These are phyloP conservation scores for Sclerospora graminicola DNA, from an alignment of 352 stramenopile species.

Conservation along the genomic window DNA sequence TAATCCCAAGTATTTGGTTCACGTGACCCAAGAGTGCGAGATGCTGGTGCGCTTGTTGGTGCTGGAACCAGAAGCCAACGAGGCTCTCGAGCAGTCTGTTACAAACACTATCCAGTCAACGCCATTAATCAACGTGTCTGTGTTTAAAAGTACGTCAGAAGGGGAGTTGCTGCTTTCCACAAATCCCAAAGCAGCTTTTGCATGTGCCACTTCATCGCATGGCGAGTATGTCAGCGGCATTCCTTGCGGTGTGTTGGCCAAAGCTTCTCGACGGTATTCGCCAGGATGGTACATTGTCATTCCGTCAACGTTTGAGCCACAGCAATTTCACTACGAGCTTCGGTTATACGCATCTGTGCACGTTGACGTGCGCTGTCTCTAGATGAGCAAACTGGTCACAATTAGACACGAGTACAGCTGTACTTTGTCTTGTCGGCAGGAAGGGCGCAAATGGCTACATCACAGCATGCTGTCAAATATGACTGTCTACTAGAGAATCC, in stretches of 20 bases:
- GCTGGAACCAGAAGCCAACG: slow-evolving; percentile 8
- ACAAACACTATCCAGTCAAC: slow-evolving; percentile 1
- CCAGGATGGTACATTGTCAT: slow-evolving; percentile 61
- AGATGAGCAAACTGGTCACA: slow-evolving; percentile 1
- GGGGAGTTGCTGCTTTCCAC: slow-evolving; percentile 51
- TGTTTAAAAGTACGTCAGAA: slow-evolving; percentile 52
- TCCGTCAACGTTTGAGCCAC: slow-evolving; percentile 68
- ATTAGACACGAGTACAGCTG: not conserved
- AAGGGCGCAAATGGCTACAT: not conserved
- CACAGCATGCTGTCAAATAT: too few species aligned
- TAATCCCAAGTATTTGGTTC: slow-evolving; percentile 70
- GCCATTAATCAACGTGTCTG: slow-evolving; percentile 61
- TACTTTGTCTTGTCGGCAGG: not conserved
- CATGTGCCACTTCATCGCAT: slow-evolving; percentile 35
- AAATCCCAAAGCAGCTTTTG: slow-evolving; percentile 43
- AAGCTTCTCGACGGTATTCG: slow-evolving; percentile 19
- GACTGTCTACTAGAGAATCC: too few species aligned
- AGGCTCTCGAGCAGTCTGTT: slow-evolving; percentile 3
- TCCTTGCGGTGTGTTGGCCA: slow-evolving; percentile 42
- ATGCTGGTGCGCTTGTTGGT: slow-evolving; percentile 48
- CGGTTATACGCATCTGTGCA: slow-evolving; percentile 37
- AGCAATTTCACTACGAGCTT: slow-evolving; percentile 45
- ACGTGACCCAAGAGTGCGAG: slow-evolving; percentile 35
- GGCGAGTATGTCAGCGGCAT: slow-evolving; percentile 49
- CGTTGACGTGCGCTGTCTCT: slow-evolving; percentile 29